phyloP scores from a whole-genome alignment of 257 asterid species.

The Marsdenia floribunda region DNA sequence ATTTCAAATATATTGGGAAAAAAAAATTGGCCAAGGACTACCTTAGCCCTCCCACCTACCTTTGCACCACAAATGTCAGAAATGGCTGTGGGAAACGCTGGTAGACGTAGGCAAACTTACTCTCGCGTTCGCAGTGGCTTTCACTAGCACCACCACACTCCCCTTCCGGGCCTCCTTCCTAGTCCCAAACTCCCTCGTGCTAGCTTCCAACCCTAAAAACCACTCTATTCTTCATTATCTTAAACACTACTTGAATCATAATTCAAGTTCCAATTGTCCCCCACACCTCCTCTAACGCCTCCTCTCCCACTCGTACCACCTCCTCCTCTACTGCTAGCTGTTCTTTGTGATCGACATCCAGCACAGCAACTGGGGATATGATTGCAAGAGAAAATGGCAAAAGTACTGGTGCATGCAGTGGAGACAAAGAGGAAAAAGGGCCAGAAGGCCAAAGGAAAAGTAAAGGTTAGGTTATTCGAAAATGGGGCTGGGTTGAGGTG shows the following conservation, averaged over 20 bases:
- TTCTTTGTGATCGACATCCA: background rate
- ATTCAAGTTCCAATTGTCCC: conserved; percentile 53
- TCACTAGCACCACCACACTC: too few species aligned
- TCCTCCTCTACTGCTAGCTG: conserved; percentile 23
- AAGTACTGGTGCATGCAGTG: conserved; percentile 26
- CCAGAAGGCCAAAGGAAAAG: conserved; percentile 16
- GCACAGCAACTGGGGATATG: conserved; percentile 33
- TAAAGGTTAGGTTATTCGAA: conserved; percentile 30
- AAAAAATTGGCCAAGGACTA: too few species aligned
- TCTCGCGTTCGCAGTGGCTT: too few species aligned
- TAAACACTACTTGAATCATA: conserved; percentile 46
- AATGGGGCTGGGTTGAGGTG: conserved; percentile 28
- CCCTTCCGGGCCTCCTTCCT: too few species aligned
- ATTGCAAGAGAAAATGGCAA: conserved; percentile 30
- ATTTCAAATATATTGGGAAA: too few species aligned
- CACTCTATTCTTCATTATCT: conserved; percentile 69
- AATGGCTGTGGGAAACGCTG: too few species aligned
- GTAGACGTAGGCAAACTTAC: too few species aligned
- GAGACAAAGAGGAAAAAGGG: conserved; percentile 42
- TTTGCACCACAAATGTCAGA: too few species aligned
- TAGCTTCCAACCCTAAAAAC: conserved; percentile 62
- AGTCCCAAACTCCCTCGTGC: conserved; percentile 24
- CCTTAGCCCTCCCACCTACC: too few species aligned
- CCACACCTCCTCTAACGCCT: conserved; percentile 44
- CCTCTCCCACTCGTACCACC: conserved; percentile 31